Conservation (phyloP, 1,284 basidiomycete species). For the Sanghuangporus baumii region DNA sequence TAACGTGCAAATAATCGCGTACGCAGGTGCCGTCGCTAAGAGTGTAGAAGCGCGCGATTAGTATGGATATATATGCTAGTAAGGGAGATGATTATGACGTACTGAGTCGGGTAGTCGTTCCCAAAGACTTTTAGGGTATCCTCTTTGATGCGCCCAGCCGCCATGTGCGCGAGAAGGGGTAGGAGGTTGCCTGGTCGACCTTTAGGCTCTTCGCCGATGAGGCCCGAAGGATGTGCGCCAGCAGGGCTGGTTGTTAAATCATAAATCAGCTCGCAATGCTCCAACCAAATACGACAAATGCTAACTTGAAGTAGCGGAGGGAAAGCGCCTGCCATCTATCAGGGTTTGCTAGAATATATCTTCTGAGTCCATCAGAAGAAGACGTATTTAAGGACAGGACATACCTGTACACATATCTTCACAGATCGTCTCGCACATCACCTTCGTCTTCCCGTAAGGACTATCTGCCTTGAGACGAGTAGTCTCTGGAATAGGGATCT, state of each 20-base stretch:
- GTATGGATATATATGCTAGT: conserved; percentile 8
- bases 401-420: conserved; percentile 82
- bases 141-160: conserved; percentile 83
- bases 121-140: conserved; percentile 90
- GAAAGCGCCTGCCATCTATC: conserved; percentile 76
- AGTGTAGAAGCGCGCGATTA: neutral
- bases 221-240: conserved; percentile 93
- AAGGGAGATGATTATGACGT: conserved; percentile 27
- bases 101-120: conserved; percentile 96
- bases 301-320: conserved; percentile 95
- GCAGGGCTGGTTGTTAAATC: conserved; percentile 64
- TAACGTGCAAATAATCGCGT: conserved; percentile 96
- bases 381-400: conserved; percentile 23
- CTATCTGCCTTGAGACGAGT: conserved; percentile 88
- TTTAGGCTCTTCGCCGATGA: conserved; percentile 93
- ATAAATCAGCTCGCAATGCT: conserved; percentile 7
- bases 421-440: conserved; percentile 90
- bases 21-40: conserved; percentile 91
- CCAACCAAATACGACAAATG: conserved; percentile 15
- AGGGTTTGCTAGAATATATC: conserved; percentile 49
- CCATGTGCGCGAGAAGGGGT: conserved; percentile 94
- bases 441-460: conserved; percentile 94
- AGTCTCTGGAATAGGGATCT: conserved; percentile 92
- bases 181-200: conserved; percentile 95
- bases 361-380: conserved; percentile 16